phyloP scores from a whole-genome alignment of 2,329 filamentous ascomycete species.

The Pyricularia grisea region DNA sequence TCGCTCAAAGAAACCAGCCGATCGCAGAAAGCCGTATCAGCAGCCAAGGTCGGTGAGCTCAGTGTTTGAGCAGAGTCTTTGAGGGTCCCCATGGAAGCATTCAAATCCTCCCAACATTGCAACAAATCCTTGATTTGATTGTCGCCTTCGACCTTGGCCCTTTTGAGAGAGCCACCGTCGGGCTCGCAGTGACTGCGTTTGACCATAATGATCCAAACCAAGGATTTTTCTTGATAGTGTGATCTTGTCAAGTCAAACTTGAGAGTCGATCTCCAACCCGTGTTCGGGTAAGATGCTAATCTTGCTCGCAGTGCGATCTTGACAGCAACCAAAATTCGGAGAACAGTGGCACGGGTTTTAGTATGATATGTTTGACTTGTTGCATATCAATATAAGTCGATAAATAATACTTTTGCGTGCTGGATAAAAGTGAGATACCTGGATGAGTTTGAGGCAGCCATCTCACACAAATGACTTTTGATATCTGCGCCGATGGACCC shows the following conservation, averaged over 20 bases:
- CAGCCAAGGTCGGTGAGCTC: not conserved
- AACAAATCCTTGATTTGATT: not conserved
- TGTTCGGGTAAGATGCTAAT: not conserved
- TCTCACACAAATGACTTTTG: not conserved
- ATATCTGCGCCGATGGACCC: not conserved
- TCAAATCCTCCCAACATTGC: constrained; percentile 23
- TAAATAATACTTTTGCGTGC: not conserved
- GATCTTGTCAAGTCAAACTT: not conserved
- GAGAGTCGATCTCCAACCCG: not conserved
- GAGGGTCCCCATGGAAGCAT: constrained; percentile 26
- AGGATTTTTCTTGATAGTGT: not conserved
- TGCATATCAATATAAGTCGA: not conserved
- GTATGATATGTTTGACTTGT: not conserved
- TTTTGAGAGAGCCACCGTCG: not conserved
- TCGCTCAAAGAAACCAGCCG: constrained; percentile 13
- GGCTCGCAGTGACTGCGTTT: not conserved
- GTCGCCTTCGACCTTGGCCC: not conserved
- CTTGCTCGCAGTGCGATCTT: not conserved
- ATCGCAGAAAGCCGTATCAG: constrained; percentile 11
- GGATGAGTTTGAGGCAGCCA: not conserved
- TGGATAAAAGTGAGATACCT: not conserved
- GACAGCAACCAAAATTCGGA: not conserved
- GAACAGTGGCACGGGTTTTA: not conserved
- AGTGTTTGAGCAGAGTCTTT: constrained; percentile 11
- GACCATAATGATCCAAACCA: not conserved